Evolutionary conservation across 2,329 filamentous ascomycete species (phyloP), one percentile per base, ranked within the genome.

Genomic region (Monosporascus sp.): DNA sequence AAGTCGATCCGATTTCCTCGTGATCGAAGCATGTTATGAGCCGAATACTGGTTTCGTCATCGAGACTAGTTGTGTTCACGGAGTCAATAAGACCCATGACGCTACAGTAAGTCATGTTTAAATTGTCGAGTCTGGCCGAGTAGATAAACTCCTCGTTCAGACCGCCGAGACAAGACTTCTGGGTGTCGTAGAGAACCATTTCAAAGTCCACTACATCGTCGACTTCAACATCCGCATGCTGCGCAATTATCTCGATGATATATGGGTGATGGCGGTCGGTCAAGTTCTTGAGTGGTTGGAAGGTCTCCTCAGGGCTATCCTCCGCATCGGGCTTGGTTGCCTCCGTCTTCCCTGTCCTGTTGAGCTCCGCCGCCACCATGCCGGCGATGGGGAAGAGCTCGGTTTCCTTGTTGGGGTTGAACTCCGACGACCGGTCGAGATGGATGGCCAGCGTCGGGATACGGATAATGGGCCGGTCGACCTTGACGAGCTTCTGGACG

Each of bases 1-100:
- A 96, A 54, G 83, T 86, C 57, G 90, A 96, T 51, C 94, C 94
- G 65, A 99, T 94, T 70, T 99, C 94, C 72, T 99, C 94, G 74
- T 99, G 92, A 69, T 99, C 94, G 70, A 99, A 99, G 72, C 93
- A 89, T 37, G 91, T 88, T 61, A 95, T 87, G n/a, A 99, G 78
- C 46, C 94, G 90, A 65, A 97, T 97, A 19, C 84, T 87, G 3
- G 82, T 77, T 66, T 97, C 93, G 22, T 87, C 73, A 44, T 91
- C 84, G 27, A 97, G 80, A 6, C 87, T 80, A 4, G 78, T 74
- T 14, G 81, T 69, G 3, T 78, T 72, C 26, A 95, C 76, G 0
- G 93, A 97, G 58, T 87, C 81, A 63, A 97, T 91, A 53, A 99
- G 78, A 52, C 90, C 91, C 72, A 88, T 81, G 52, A 94, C 85